phyloP scores from a whole-genome alignment of 345 rosid species.

The Carallia pectinifolia region DNA sequence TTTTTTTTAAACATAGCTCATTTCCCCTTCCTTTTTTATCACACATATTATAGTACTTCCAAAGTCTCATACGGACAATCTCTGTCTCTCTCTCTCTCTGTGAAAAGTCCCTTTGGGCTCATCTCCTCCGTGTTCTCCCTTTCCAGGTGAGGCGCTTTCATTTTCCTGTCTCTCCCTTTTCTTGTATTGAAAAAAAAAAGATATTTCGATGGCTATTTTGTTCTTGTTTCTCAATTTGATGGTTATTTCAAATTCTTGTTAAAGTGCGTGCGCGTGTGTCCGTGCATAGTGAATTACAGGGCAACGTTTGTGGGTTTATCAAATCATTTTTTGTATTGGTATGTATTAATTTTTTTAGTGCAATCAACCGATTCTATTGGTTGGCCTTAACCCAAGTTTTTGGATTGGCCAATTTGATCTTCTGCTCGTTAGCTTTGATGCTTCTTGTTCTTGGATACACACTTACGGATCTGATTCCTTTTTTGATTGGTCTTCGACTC shows the following conservation, averaged over 20 bases:
- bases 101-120: background rate
- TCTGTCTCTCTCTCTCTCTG: background rate
- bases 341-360: background rate
- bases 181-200: too few relatives aligned
- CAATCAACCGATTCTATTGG: background rate
- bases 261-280: background rate
- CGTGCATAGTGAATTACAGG: background rate
- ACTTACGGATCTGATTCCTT: background rate
- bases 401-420: background rate
- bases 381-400: conserved; percentile 6
- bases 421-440: too few relatives aligned
- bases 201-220: background rate
- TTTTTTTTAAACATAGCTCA: too few relatives aligned
- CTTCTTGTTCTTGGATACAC: too few relatives aligned
- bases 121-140: conserved; percentile 6
- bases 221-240: too few relatives aligned
- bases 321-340: background rate
- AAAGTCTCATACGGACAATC: background rate
- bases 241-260: background rate
- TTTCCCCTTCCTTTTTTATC: too few relatives aligned
- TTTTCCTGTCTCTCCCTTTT: background rate
- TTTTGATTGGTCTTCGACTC: background rate
- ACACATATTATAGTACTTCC: too few relatives aligned
- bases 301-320: conserved; percentile 4
- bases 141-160: conserved; percentile 8